Conservation (phyloP, 768 basidiomycete species). For the Pholiota molesta region DNA sequence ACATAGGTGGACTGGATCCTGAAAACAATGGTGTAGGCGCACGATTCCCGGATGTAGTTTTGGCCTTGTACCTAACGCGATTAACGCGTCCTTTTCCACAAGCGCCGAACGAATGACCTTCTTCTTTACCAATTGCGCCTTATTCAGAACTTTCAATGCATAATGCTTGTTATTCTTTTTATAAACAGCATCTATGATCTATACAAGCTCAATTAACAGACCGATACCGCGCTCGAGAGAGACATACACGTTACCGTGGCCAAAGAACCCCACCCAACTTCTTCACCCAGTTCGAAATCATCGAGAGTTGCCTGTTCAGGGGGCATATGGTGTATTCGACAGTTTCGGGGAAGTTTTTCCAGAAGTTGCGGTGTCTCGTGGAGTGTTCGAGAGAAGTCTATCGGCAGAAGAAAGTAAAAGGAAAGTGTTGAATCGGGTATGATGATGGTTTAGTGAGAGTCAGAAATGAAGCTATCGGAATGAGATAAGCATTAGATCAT, state of each 20-base stretch:
- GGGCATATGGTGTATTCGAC: constrained; percentile 10
- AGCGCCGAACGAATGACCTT: constrained; percentile 79
- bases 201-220: constrained; percentile 8
- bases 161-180: constrained; percentile 34
- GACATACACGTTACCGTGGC: constrained; percentile 27
- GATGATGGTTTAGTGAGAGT: background rate
- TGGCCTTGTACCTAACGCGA: constrained; percentile 62
- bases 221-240: constrained; percentile 4
- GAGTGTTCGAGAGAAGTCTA: constrained; percentile 2
- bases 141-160: constrained; percentile 64
- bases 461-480: background rate
- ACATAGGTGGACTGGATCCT: constrained; percentile 86
- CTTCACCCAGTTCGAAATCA: constrained; percentile 32
- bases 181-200: constrained; percentile 33
- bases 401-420: constrained; percentile 12
- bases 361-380: background rate
- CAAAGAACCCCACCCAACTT: constrained; percentile 34
- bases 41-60: constrained; percentile 76
- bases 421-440: background rate
- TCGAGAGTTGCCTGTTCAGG: constrained; percentile 22
- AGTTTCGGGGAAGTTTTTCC: background rate
- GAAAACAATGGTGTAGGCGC: constrained; percentile 81
- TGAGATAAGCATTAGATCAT: constrained; percentile 4
- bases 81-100: constrained; percentile 79
- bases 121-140: constrained; percentile 78